Conservation (phyloP, 805 yeast species). For the Jamesozyma spencerorum region DNA sequence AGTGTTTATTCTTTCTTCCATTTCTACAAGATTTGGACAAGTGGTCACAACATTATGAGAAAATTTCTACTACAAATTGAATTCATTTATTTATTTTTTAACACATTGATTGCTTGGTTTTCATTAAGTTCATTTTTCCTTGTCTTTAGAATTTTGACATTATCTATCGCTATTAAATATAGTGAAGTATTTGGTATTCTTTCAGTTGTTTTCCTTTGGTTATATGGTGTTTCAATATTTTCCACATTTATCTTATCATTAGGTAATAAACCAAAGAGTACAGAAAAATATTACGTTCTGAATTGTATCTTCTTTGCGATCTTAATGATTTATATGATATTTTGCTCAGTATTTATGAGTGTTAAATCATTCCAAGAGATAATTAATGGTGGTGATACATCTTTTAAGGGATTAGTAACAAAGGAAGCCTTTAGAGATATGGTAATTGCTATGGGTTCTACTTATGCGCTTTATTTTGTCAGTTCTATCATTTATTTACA, state of each 20-base stretch:
- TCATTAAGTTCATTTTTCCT: slow-evolving; percentile 83
- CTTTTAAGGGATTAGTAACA: slow-evolving; percentile 43
- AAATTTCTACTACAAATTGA: slow-evolving; percentile 69
- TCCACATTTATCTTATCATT: slow-evolving; percentile 83
- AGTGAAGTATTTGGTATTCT: slow-evolving; percentile 61
- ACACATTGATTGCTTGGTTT: slow-evolving; percentile 82
- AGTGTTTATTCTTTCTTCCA: slow-evolving; percentile 80
- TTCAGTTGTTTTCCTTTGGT: slow-evolving; percentile 74
- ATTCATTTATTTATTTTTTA: slow-evolving; percentile 66
- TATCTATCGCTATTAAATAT: slow-evolving; percentile 49
- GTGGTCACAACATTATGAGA: slow-evolving; percentile 62
- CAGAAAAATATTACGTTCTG: slow-evolving; percentile 63
- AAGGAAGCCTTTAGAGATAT: slow-evolving; percentile 75
- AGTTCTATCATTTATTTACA: slow-evolving; percentile 78
- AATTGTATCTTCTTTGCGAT: slow-evolving; percentile 77
- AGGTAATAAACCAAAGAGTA: slow-evolving; percentile 92
- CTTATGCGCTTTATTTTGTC: slow-evolving; percentile 69
- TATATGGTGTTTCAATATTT: slow-evolving; percentile 70
- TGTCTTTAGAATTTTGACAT: slow-evolving; percentile 80
- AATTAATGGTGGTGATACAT: slow-evolving; percentile 25
- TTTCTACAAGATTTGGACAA: slow-evolving; percentile 64
- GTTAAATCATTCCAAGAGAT: slow-evolving; percentile 56
- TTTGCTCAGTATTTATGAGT: slow-evolving; percentile 76
- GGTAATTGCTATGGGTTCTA: slow-evolving; percentile 75
- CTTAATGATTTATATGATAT: slow-evolving; percentile 79